phyloP scores from a whole-genome alignment of 106 monocot genomes.

The Acorus calamus region DNA sequence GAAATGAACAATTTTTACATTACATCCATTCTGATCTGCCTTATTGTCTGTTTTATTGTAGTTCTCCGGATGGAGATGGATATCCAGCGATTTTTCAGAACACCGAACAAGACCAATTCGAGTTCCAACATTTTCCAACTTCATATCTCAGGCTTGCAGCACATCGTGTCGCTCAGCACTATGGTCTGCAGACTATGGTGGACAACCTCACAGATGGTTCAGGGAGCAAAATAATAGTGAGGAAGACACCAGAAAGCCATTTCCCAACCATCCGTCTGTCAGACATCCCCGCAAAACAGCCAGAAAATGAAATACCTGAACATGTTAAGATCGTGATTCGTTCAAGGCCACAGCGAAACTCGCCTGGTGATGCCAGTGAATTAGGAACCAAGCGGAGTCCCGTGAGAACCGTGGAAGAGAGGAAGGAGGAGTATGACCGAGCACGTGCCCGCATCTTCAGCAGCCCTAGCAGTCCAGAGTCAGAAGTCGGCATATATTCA shows the following conservation, averaged over 20 bases:
- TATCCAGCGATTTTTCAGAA: constrained; percentile 80
- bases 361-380: constrained; percentile 19
- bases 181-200: constrained; percentile 65
- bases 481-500: constrained; percentile 1
- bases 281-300: constrained; percentile 48
- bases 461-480: constrained; percentile 24
- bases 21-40: too few species aligned
- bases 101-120: constrained; percentile 61
- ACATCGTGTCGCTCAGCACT: constrained; percentile 92
- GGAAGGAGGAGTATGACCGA: constrained; percentile 72
- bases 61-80: constrained; percentile 94
- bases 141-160: constrained; percentile 87
- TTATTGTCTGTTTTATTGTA: constrained; percentile 17
- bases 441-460: constrained; percentile 77
- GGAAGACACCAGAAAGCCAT: constrained; percentile 58
- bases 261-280: constrained; percentile 51
- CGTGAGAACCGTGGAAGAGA: constrained; percentile 64
- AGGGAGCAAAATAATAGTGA: constrained; percentile 51
- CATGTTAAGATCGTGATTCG: constrained; percentile 59
- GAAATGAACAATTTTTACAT: too few species aligned
- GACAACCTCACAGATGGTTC: constrained; percentile 42
- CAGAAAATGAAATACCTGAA: constrained; percentile 28
- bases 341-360: constrained; percentile 39
- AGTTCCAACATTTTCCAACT: constrained; percentile 82
- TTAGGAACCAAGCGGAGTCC: constrained; percentile 12